Percentiles rank a stretch among this genome's conserved stretches.
These are phyloP conservation scores for Hyphopichia burtonii DNA, from an alignment of 1,139 yeast species.

Conservation along the genomic window DNA sequence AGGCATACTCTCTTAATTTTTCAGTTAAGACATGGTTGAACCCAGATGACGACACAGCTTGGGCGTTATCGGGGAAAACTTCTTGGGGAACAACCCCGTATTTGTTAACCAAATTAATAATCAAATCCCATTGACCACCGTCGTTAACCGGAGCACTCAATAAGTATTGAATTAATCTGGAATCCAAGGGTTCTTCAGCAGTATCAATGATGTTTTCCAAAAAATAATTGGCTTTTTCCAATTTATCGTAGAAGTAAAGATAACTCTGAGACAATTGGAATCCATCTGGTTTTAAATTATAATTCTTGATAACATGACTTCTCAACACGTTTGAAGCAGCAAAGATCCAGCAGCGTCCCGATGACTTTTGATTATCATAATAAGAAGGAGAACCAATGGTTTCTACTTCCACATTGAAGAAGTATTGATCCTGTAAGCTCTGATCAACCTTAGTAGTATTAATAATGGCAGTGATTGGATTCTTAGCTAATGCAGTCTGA, in stretches of 20 bases:
- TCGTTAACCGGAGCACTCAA: slow-evolving; percentile 66
- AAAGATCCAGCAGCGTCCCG: slow-evolving; percentile 88
- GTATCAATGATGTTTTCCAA: slow-evolving; percentile 74
- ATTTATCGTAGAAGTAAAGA: slow-evolving; percentile 70
- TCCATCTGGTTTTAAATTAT: slow-evolving; percentile 56
- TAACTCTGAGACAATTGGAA: slow-evolving; percentile 71
- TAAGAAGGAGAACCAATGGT: slow-evolving; percentile 62
- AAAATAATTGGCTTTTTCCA: slow-evolving; percentile 74
- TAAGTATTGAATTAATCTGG: slow-evolving; percentile 64
- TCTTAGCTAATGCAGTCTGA: slow-evolving; percentile 56
- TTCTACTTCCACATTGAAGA: slow-evolving; percentile 61
- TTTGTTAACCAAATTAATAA: slow-evolving; percentile 68
- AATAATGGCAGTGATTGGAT: slow-evolving; percentile 47
- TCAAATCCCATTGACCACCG: slow-evolving; percentile 89
- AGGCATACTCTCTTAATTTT: slow-evolving; percentile 73
- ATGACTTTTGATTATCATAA: slow-evolving; percentile 65
- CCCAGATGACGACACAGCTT: slow-evolving; percentile 55
- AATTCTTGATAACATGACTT: slow-evolving; percentile 57
- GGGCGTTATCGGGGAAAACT: slow-evolving; percentile 68
- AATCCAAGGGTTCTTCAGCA: slow-evolving; percentile 59
- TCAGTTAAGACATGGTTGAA: slow-evolving; percentile 64
- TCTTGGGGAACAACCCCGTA: slow-evolving; percentile 78
- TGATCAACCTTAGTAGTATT: slow-evolving; percentile 21
- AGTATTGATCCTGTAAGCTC: slow-evolving; percentile 38
- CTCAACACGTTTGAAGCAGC: slow-evolving; percentile 77